These are phyloP conservation scores for Macrotyloma uniflorum DNA, from an alignment of 306 rosid species.

Conservation along the genomic window DNA sequence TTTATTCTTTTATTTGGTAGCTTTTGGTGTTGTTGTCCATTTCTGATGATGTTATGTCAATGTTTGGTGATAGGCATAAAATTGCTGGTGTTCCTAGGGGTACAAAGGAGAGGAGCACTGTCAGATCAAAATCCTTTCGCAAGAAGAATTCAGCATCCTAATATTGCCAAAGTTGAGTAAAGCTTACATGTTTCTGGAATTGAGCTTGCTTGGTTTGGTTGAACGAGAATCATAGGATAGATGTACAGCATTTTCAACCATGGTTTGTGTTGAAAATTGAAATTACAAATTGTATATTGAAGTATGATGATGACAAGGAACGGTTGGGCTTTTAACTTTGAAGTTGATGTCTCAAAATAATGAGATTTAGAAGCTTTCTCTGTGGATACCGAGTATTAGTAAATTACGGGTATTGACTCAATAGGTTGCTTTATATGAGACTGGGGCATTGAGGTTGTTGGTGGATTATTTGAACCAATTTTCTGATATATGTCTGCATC, in stretches of 20 bases:
- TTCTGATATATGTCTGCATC: too few relatives aligned
- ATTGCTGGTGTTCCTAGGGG: slow-evolving; percentile 33
- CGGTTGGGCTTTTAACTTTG: background rate
- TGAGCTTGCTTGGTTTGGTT: slow-evolving; percentile 29
- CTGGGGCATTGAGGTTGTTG: background rate
- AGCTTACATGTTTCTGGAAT: slow-evolving; percentile 23
- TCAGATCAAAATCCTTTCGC: slow-evolving; percentile 31
- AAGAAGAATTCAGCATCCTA: slow-evolving; percentile 32
- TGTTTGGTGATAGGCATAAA: slow-evolving; percentile 42
- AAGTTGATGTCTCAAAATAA: slow-evolving; percentile 22
- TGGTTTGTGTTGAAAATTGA: slow-evolving; percentile 22
- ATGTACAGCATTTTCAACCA: background rate
- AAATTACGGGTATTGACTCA: background rate
- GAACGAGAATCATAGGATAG: background rate
- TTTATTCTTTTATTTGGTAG: background rate
- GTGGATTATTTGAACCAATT: background rate
- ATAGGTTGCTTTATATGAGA: background rate
- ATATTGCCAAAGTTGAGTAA: background rate
- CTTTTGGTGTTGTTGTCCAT: background rate
- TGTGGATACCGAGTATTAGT: background rate
- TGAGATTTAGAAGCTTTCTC: slow-evolving; percentile 2
- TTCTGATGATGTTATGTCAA: slow-evolving; percentile 14
- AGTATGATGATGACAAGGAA: background rate
- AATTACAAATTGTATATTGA: background rate
- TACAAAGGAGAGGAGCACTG: slow-evolving; percentile 32